Evolutionary conservation across 257 asterid species (phyloP), one percentile per base, ranked within the genome.

Genomic region (Solanum virginianum): DNA sequence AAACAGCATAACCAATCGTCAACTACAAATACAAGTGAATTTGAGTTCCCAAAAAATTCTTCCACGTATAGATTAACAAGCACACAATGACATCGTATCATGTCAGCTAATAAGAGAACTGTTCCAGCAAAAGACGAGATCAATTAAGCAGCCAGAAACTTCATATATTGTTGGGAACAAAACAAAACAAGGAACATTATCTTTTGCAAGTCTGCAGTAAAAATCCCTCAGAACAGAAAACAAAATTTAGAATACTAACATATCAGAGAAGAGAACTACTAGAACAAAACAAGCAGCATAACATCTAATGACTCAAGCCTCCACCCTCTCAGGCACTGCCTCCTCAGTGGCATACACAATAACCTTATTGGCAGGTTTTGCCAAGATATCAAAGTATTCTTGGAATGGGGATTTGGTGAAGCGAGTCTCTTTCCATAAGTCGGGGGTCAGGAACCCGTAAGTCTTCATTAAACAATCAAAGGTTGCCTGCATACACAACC

Each of bases 361-460:
- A 83, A 65, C 62, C 68, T 83, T 83, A 20, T 53, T 11, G 0
- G 69, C 53, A 12, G 86, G 86, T 6, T 32, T 68, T 22, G 69
- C 81, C 70, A 83, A 53, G 69, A 83, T 4, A 68, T 83, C 81
- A 32, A 45, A 51, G 69, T 68, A 83, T 54, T 69, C 81, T 74
- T 83, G 81, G 66, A 83, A 83, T 18, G 86, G 86, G 12, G 81
- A 83, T 20, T 68, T 83, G 14, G 39, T 51, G 53, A 83, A 83
- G 20, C 81, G 77, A 20, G 86, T 69, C 53, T 83, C 81, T 41
- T 56, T 90, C 98, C 98, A 94, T 2, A 94, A 93, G 82, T 94
- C 98, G 0, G 98, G 98, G 8, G 98, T 94, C 14, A 94, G 88
- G 92, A 93, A 94, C 49, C 95, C 98, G 24, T 94, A 94, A 0